Conservation (phyloP, 192 early-diverging fungal species). For the Haplosporangium gracile region DNA sequence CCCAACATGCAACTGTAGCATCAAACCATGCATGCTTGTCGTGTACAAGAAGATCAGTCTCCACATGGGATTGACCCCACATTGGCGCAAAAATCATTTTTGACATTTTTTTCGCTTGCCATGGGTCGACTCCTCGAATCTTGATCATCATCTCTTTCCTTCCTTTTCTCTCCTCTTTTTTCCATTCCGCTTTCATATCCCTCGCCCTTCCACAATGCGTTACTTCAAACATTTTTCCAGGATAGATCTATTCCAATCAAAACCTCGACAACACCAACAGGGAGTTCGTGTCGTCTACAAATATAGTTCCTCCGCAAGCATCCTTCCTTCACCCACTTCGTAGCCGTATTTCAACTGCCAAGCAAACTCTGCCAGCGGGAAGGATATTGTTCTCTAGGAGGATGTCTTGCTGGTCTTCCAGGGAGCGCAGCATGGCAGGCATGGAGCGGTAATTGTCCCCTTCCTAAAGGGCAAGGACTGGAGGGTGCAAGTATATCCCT, state of each 20-base stretch:
- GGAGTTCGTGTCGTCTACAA: neutral
- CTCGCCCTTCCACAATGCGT: neutral
- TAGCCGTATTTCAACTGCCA: neutral
- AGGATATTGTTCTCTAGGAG: neutral
- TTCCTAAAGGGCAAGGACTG: neutral
- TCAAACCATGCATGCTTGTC: too few relatives aligned
- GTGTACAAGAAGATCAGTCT: too few relatives aligned
- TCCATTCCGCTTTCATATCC: too few relatives aligned
- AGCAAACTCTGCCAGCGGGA: neutral
- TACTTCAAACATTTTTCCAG: neutral
- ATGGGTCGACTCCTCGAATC: too few relatives aligned
- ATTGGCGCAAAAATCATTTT: too few relatives aligned
- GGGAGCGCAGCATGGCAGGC: neutral
- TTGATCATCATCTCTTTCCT: too few relatives aligned
- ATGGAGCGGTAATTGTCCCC: neutral
- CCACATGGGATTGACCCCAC: too few relatives aligned
- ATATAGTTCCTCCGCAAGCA: neutral
- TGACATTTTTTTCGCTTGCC: too few relatives aligned
- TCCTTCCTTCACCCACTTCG: neutral
- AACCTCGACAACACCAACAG: neutral
- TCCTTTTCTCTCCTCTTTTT: too few relatives aligned
- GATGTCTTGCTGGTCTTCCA: neutral
- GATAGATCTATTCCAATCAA: too few relatives aligned
- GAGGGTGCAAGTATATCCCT: neutral
- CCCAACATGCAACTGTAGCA: too few relatives aligned